Conservation (phyloP, 2,329 filamentous ascomycete genomes). For the Cyphellophora attinorum region DNA sequence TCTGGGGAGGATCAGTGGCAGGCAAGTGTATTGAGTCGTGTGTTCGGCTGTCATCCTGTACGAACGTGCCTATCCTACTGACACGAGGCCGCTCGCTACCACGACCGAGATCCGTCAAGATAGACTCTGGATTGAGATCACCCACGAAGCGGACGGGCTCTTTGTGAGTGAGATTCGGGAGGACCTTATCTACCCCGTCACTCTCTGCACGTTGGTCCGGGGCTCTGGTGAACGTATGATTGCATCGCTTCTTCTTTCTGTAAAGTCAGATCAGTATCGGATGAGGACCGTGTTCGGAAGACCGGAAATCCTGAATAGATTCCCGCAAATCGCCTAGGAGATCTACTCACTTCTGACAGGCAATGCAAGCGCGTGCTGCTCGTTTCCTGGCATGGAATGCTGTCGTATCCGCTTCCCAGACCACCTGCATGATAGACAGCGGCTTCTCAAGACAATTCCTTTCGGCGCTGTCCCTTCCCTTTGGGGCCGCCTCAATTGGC, state of each 20-base stretch:
- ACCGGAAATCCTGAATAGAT: background rate
- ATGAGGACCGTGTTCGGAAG: background rate
- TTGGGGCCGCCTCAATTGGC: too few species aligned
- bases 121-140: conserved; percentile 31
- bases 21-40: background rate
- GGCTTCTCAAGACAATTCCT: too few species aligned
- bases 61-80: conserved; percentile 18
- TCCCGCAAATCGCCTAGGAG: background rate
- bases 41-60: conserved; percentile 5
- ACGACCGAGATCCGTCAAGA: conserved; percentile 21
- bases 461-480: too few species aligned
- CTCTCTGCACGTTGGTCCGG: conserved; percentile 17
- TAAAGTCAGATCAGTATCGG: too few species aligned
- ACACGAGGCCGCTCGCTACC: conserved; percentile 11
- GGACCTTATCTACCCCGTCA: conserved; percentile 14
- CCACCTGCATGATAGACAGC: conserved; percentile 19
- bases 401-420: conserved; percentile 18
- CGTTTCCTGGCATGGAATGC: conserved; percentile 18
- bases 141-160: conserved; percentile 27
- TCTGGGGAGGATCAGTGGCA: conserved; percentile 6
- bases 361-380: conserved; percentile 15
- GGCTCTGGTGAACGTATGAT: conserved; percentile 17
- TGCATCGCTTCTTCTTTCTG: conserved; percentile 17
- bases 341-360: conserved; percentile 3
- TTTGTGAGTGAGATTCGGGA: conserved; percentile 18